phyloP scores from a whole-genome alignment of 1,284 basidiomycete genomes.

The Melampsora occidentalis region DNA sequence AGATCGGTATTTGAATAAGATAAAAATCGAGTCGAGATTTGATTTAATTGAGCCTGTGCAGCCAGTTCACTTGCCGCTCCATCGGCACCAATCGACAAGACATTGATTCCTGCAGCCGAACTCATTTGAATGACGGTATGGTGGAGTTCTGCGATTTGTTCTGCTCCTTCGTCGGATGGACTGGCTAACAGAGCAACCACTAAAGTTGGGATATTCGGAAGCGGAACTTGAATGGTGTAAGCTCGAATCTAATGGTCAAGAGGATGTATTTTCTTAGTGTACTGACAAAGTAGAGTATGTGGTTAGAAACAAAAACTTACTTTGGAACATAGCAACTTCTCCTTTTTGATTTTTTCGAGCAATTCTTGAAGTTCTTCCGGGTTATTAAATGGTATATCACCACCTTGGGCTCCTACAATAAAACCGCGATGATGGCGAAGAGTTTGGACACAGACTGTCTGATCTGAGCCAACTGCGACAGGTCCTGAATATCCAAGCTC shows the following conservation, averaged over 20 bases:
- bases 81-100: conserved; percentile 20
- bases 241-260: neutral
- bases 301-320: neutral
- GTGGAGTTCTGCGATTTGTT: no score
- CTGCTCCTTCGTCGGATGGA: no score
- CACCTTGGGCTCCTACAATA: conserved; percentile 10
- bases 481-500: conserved; percentile 9
- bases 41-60: no score
- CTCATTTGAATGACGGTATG: no score
- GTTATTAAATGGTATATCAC: conserved; percentile 1
- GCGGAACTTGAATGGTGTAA: conserved; percentile 2
- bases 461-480: conserved; percentile 5
- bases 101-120: neutral
- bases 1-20: no score
- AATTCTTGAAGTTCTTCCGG: neutral
- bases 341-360: neutral
- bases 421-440: conserved; percentile 14
- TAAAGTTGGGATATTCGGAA: conserved; percentile 11
- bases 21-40: no score
- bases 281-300: no score
- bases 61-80: conserved; percentile 4
- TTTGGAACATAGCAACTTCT: neutral
- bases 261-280: no score
- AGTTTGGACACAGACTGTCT: conserved; percentile 12
- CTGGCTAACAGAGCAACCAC: conserved; percentile 16